Evolutionary conservation across 805 yeast species (phyloP), one percentile per base, ranked within the genome.

Genomic region (Saccharomycopsis selenospora): DNA sequence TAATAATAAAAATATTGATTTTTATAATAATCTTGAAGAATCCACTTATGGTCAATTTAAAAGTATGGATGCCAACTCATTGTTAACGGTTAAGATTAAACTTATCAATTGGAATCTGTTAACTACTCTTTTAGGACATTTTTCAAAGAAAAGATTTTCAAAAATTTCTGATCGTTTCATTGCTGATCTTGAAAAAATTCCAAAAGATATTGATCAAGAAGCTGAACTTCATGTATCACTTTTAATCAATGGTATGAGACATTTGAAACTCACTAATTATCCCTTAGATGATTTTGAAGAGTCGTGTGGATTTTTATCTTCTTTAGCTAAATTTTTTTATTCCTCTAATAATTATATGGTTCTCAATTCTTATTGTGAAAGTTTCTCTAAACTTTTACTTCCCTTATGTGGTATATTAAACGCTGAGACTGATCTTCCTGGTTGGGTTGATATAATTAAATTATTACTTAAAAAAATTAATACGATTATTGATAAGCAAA

Each of bases 391-490:
- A 46, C 72, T 93, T 23, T 66, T 93, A 2, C 66, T 88, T 36
- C 95, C 97, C 0, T 63, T 93, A 22, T 95, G 97, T 0, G 91
- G 87, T 6, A 72, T 80, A 1, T 71, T 90, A 27, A 87, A 96
- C 0, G 98, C 96, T 0, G 99, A 93, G 61, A 90, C 88, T 0
- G 91, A 93, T 59, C 95, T 91, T 62, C 99, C 99, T 2, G 79
- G 84, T 1, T 93, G 99, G 99, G 80, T 82, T 0, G 85, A 80
- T 36, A 93, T 96, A 0, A 76, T 88, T 47, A 75, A 75, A 20
- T 66, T 71, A 17, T 77, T 91, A 11, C 80, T 76, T 61, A 64
- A 70, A 13, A 48, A 75, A 67, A 43, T 71, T 74, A 67, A 73
- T 25, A 5, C 38, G 5, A 43, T 52, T 18, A 46, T 52, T 26